Base-by-base conservation (phyloP, 2,329 filamentous ascomycete genomes). In the Cytospora chrysosperma region DNA sequence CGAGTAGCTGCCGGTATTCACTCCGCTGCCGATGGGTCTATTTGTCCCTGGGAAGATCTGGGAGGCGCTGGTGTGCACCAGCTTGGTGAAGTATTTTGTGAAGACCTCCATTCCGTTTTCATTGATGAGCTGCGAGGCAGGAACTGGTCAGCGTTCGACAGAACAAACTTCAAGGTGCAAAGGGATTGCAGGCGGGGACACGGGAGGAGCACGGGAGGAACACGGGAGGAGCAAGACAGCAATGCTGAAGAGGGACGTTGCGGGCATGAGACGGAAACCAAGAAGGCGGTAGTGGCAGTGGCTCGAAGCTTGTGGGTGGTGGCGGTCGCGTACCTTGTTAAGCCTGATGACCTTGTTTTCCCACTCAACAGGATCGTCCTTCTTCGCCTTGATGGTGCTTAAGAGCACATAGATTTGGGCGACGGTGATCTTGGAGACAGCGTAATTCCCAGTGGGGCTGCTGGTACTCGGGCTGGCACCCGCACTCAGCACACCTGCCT, bases 21-120 rank as follows among this genome's bases (percentile, higher is more conserved):
- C 60, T 28, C 59, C 59, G 19, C 56, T 91, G 68, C 92, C 85
- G 68, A 87, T 85, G 62, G 86, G 85, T 77, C 92, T 85, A 71
- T 86, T 91, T 61, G 88, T 82, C 67, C 90, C 88, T 58, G 92
- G 89, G 75, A 98, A 98, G 75, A 99, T 95, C 73, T 95, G 89
- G 68, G 89, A 82, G 72, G 93, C 92, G 87, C 97, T 97, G 79
- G 89, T 89, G 77, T 90, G 90, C 74, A 99, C 87, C 75, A 98
- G 84, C 78, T 94, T 92, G 77, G 92, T 89, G 78, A 99, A 96
- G 78, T 95, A 97, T 82, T 93, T 96, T 66, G 92, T 88, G 76
- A 93, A 97, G 75, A 97, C 93, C 84, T 99, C 96, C 94, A 99
- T 99, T 75, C 93, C 93, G 93, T 96, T 89, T 73, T 94, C 93